A percentile compares a stretch with the other conserved stretches of the same genome.
Evolutionary conservation across 768 basidiomycete species (phyloP).

Genomic region (Boletales sp.): DNA sequence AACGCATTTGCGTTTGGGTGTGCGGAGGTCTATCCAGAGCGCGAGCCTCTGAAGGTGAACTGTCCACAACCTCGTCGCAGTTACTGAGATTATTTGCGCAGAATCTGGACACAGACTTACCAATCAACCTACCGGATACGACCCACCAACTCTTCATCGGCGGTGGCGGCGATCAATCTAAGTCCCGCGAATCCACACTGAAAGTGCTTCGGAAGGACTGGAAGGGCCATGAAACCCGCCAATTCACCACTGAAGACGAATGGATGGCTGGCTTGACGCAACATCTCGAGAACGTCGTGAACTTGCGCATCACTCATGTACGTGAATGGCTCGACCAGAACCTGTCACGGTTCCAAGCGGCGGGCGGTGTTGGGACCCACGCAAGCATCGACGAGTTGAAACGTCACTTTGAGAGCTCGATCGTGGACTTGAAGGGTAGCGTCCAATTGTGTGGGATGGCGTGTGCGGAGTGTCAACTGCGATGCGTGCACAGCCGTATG

Average conservation of each 20-base stretch:
- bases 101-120: constrained; percentile 52
- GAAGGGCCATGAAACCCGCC: constrained; percentile 17
- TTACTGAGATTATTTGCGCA: constrained; percentile 11
- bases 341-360: constrained; percentile 41
- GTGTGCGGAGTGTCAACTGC: constrained; percentile 47
- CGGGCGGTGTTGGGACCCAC: constrained; percentile 17
- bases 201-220: constrained; percentile 15
- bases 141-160: constrained; percentile 34
- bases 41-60: constrained; percentile 49
- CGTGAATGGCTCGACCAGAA: constrained; percentile 50
- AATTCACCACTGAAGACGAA: constrained; percentile 19
- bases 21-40: constrained; percentile 42
- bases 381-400: constrained; percentile 44
- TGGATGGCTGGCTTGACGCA: constrained; percentile 39
- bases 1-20: constrained; percentile 48
- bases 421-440: constrained; percentile 43
- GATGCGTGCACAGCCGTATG: constrained; percentile 42
- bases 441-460: constrained; percentile 48
- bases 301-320: constrained; percentile 46
- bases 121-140: constrained; percentile 38
- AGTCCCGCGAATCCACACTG: constrained; percentile 13
- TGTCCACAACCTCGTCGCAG: neutral
- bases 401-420: constrained; percentile 39
- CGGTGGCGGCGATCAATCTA: constrained; percentile 12
- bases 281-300: constrained; percentile 38